Evolutionary conservation across 805 yeast genomes (phyloP), one percentile per base, ranked within the genome.

Genomic region (Sugiyamaella smithiae): DNA sequence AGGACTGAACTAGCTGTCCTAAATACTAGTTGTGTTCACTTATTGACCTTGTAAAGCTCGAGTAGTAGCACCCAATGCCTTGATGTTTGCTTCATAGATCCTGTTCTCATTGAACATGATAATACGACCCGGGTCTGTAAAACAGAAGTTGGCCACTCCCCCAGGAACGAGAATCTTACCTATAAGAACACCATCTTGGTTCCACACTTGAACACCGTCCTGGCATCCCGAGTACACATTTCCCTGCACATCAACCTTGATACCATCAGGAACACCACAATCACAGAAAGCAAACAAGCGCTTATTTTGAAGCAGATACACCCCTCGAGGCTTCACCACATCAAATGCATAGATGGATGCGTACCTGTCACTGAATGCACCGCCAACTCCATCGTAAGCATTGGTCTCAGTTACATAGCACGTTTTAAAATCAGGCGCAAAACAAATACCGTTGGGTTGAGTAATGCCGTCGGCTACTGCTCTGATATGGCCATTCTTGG

Each of bases 391-490:
- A 28, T 43, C 41, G 28, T 46, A 46, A 1, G 56, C 54, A 12
- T 46, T 33, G 14, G 64, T 60, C 46, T 81, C 81, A 1, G 84
- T 78, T 66, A 80, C 72, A 52, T 72, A 81, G 60, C 77, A 60
- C 11, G 67, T 61, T 20, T 69, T 70, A 2, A 65, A 67, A 41
- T 66, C 69, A 5, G 58, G 62, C 5, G 64, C 57, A 80, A 84
- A 84, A 40, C 76, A 78, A 44, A 83, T 67, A 7, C 96, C 95
- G 64, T 89, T 89, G 8, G 96, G 81, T 48, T 84, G 82, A n/a
- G 63, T 62, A 45, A 78, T 65, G 16, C 69, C 66, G 28, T 72
- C 72, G 46, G 74, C 67, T 2, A 76, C 64, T 8, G 63, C 63
- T 2, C 52, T 38, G 1, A 66, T 45, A 1, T 60, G 56, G 7